Evolutionary conservation across 352 stramenopile species (phyloP).

Genomic region (Plasmopara halstedii): DNA sequence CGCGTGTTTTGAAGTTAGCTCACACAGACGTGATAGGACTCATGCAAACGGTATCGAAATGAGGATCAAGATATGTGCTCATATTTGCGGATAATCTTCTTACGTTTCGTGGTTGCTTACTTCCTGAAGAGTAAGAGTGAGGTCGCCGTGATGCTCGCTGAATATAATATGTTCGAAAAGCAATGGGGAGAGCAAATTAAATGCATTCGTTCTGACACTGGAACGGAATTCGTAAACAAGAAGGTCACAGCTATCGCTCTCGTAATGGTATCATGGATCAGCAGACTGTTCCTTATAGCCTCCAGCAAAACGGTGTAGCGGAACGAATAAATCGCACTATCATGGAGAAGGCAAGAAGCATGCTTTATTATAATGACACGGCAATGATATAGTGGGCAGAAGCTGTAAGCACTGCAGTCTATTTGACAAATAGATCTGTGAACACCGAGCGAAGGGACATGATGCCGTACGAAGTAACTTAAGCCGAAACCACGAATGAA

Average conservation of each 20-base stretch:
- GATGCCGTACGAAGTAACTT: neutral
- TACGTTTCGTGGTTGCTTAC: neutral
- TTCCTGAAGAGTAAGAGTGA: neutral
- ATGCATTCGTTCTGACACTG: neutral
- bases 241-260: neutral
- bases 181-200: neutral
- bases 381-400: no score
- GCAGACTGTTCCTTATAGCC: neutral
- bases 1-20: neutral
- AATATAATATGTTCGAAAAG: neutral
- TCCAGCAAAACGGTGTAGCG: neutral
- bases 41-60: constrained; percentile 4
- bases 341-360: no score
- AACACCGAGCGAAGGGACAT: neutral
- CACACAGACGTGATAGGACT: no score
- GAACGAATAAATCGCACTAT: neutral
- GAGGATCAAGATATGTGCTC: neutral
- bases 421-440: no score
- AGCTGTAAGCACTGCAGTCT: no score
- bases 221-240: neutral
- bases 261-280: neutral
- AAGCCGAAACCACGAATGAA: neutral
- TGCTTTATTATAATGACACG: no score
- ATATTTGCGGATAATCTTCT: neutral
- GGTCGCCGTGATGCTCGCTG: neutral